Evolutionary conservation across 176 grass and related monocot genomes (phyloP).

Genomic region (Bolboschoenus planiculmis): DNA sequence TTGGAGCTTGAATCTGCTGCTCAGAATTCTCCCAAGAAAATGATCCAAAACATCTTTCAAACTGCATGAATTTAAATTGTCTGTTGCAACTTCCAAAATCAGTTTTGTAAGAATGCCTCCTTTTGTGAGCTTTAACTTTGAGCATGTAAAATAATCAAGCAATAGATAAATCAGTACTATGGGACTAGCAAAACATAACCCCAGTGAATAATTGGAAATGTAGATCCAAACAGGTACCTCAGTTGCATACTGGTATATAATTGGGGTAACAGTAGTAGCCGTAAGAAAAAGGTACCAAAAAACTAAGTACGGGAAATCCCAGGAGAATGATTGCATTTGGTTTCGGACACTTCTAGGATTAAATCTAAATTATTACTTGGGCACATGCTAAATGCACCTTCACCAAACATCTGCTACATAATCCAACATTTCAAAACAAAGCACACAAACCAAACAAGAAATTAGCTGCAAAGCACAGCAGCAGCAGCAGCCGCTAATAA

Average conservation of each 20-base stretch:
- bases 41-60: slow-evolving; percentile 92
- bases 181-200: background rate
- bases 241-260: background rate
- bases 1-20: slow-evolving; percentile 62
- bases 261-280: too few relatives aligned
- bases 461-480: background rate
- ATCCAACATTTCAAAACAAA: background rate
- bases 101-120: background rate
- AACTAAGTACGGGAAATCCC: background rate
- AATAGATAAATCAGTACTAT: background rate
- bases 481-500: background rate
- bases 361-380: background rate
- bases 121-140: background rate
- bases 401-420: background rate
- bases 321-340: background rate
- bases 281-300: background rate
- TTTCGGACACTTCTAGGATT: background rate
- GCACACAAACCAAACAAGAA: background rate
- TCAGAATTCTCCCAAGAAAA: slow-evolving; percentile 58
- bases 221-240: background rate
- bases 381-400: background rate
- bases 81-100: background rate
- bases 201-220: background rate
- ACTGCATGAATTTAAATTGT: slow-evolving; percentile 41
- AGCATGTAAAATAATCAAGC: background rate